Percentiles rank a stretch among this genome's conserved stretches.
Conservation (phyloP, 2,329 filamentous ascomycete species). For the Cryoendolithus antarcticus region DNA sequence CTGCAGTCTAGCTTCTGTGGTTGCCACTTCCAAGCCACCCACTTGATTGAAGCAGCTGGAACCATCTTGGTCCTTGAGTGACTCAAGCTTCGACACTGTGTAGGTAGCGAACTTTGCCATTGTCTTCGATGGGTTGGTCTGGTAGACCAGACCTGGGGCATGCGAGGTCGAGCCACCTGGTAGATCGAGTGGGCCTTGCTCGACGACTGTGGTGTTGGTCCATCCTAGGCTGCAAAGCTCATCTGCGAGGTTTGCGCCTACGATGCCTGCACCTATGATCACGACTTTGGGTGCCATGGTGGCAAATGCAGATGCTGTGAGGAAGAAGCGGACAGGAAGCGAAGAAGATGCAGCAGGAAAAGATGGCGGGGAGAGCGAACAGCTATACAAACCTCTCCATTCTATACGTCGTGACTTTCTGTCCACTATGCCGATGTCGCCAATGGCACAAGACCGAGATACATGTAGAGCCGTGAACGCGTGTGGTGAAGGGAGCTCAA, state of each 20-base stretch:
- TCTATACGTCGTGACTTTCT: too few relatives aligned
- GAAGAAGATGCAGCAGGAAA: too few relatives aligned
- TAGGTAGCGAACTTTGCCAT: slow-evolving; percentile 49
- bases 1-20: slow-evolving; percentile 44
- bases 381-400: too few relatives aligned
- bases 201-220: slow-evolving; percentile 51
- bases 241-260: slow-evolving; percentile 51
- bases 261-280: slow-evolving; percentile 52
- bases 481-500: too few relatives aligned
- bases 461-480: too few relatives aligned
- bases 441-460: too few relatives aligned
- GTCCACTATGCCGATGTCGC: too few relatives aligned
- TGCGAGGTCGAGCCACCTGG: slow-evolving; percentile 55
- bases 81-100: slow-evolving; percentile 48
- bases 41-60: slow-evolving; percentile 50
- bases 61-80: slow-evolving; percentile 35
- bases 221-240: slow-evolving; percentile 52
- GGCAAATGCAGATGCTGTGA: too few relatives aligned
- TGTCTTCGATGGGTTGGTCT: slow-evolving; percentile 46
- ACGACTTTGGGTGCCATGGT: slow-evolving; percentile 28
- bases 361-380: too few relatives aligned
- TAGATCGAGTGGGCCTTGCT: slow-evolving; percentile 50
- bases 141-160: slow-evolving; percentile 52
- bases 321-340: too few relatives aligned
- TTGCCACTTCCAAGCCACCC: slow-evolving; percentile 51